These are phyloP conservation scores for Dothidotthia symphoricarpi DNA, from an alignment of 2,329 filamentous ascomycete genomes.

Conservation along the genomic window DNA sequence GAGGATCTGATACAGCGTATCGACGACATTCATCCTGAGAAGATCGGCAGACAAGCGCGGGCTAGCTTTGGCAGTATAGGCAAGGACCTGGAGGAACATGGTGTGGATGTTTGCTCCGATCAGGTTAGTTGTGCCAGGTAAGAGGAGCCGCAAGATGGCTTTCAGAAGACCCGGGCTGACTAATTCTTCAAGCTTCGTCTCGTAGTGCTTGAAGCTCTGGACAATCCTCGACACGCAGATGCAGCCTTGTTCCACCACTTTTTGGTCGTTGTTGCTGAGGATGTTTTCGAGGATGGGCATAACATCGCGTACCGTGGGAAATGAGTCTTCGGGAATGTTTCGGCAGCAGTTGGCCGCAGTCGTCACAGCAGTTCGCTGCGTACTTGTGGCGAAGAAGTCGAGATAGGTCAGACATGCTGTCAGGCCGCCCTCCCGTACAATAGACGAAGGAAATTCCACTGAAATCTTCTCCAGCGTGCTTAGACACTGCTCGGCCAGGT, in stretches of 20 bases:
- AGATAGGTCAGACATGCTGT: conserved; percentile 95
- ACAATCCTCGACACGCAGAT: conserved; percentile 94
- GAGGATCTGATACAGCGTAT: conserved; percentile 94
- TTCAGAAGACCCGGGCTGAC: conserved; percentile 84
- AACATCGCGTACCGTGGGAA: conserved; percentile 85
- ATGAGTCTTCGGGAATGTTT: conserved; percentile 92
- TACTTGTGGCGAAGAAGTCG: conserved; percentile 97
- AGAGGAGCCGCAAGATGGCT: conserved; percentile 79
- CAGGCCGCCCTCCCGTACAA: conserved; percentile 91
- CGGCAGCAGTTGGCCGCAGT: conserved; percentile 98
- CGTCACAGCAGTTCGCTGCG: conserved; percentile 92
- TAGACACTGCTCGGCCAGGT: conserved; percentile 92
- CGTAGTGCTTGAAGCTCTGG: conserved; percentile 90
- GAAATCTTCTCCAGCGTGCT: conserved; percentile 98
- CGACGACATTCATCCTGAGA: conserved; percentile 94
- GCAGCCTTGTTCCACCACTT: conserved; percentile 94
- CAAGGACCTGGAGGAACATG: conserved; percentile 87
- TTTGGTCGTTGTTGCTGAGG: conserved; percentile 86
- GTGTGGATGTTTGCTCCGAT: conserved; percentile 95
- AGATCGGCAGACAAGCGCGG: conserved; percentile 83
- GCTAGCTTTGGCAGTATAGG: conserved; percentile 86
- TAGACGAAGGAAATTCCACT: conserved; percentile 88
- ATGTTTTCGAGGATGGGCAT: conserved; percentile 96
- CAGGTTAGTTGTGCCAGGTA: conserved; percentile 92
- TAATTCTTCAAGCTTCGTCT: conserved; percentile 85